Conservation (phyloP, 106 monocot species). For the Posidonia australis region DNA sequence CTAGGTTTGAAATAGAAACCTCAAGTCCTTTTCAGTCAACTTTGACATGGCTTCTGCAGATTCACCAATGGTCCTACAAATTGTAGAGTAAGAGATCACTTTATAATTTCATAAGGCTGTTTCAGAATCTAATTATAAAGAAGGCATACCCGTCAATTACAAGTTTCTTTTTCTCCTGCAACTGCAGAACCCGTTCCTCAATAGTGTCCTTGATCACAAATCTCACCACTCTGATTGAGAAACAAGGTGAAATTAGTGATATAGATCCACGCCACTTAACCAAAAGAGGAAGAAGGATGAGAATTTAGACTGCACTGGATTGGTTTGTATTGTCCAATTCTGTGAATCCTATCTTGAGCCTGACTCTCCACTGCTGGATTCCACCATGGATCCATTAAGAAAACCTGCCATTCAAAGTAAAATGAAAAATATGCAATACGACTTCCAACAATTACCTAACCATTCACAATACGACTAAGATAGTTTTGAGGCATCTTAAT, state of each 20-base stretch:
- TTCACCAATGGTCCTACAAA: slow-evolving; percentile 59
- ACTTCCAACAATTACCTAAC: background rate
- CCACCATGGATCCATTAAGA: slow-evolving; percentile 99
- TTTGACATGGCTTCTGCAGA: slow-evolving; percentile 61
- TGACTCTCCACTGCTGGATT: slow-evolving; percentile 89
- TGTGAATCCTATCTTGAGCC: slow-evolving; percentile 86
- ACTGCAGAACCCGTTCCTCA: slow-evolving; percentile 73
- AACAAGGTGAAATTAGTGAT: background rate
- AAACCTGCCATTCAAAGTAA: slow-evolving; percentile 39
- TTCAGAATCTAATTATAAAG: background rate
- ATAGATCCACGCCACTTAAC: background rate
- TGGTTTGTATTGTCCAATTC: slow-evolving; percentile 90
- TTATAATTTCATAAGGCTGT: background rate
- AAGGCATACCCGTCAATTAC: slow-evolving; percentile 67
- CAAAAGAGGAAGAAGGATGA: too few species aligned
- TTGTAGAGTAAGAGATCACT: background rate
- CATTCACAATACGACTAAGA: too few species aligned
- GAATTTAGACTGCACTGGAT: slow-evolving; percentile 39
- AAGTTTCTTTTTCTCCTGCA: slow-evolving; percentile 80
- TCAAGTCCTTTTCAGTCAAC: slow-evolving; percentile 66
- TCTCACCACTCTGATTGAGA: slow-evolving; percentile 39
- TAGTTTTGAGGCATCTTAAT: too few species aligned
- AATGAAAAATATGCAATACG: background rate
- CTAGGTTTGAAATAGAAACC: slow-evolving; percentile 54
- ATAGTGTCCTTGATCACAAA: slow-evolving; percentile 72